A percentile compares a stretch with the other conserved stretches of the same genome.
phyloP scores from a whole-genome alignment of 805 yeast species.

The Kurtzmaniella cleridarum region DNA sequence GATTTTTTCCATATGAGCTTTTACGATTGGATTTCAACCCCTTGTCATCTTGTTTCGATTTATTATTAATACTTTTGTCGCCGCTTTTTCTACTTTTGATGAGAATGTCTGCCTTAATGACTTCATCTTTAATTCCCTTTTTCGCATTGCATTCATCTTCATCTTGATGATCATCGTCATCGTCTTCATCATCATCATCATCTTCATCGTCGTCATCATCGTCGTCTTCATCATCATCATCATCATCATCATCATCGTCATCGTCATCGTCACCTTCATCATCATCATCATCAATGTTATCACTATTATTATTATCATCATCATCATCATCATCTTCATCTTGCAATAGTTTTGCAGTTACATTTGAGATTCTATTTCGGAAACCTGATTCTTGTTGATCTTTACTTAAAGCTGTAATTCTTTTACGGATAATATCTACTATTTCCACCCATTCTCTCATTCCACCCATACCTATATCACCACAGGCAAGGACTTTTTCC shows the following conservation, averaged over 20 bases:
- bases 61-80: background rate
- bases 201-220: conserved; percentile 25
- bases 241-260: conserved; percentile 34
- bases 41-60: background rate
- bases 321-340: conserved; percentile 22
- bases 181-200: conserved; percentile 7
- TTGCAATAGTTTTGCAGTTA: conserved; percentile 6
- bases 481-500: conserved; percentile 42
- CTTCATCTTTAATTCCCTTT: conserved; percentile 1
- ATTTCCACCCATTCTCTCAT: conserved; percentile 45
- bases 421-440: conserved; percentile 37
- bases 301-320: conserved; percentile 29
- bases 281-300: conserved; percentile 29
- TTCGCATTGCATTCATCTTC: conserved; percentile 7
- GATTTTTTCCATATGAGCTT: background rate
- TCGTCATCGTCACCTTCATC: conserved; percentile 31
- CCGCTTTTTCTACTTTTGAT: background rate
- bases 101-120: conserved; percentile 1
- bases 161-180: conserved; percentile 10
- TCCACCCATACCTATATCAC: conserved; percentile 47
- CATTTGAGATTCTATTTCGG: conserved; percentile 1
- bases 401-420: conserved; percentile 22
- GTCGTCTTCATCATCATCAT: conserved; percentile 33
- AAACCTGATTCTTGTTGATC: conserved; percentile 18
- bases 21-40: background rate